phyloP scores from a whole-genome alignment of 306 rosid species.

The Cyamopsis tetragonoloba region DNA sequence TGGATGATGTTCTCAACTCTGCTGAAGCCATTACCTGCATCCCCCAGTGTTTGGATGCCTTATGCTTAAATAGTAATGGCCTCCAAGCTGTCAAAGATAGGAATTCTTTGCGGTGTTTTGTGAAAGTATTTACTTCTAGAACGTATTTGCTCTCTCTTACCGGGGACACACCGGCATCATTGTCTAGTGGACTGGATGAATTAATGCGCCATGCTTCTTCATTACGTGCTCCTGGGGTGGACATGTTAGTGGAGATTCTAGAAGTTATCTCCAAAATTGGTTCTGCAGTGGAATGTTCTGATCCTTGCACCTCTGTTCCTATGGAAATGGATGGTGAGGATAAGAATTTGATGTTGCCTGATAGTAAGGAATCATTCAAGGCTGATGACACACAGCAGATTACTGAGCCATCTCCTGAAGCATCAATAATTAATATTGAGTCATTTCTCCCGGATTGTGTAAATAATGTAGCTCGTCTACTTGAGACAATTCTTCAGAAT shows the following conservation, averaged over 20 bases:
- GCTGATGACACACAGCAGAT: slow-evolving; percentile 54
- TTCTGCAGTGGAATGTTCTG: slow-evolving; percentile 55
- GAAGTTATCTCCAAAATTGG: slow-evolving; percentile 71
- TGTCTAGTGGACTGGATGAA: slow-evolving; percentile 94
- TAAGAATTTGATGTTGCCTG: slow-evolving; percentile 45
- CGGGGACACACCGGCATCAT: slow-evolving; percentile 75
- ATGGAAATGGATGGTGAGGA: slow-evolving; percentile 92
- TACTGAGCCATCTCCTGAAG: slow-evolving; percentile 58
- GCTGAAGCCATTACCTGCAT: slow-evolving; percentile 94
- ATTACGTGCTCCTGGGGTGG: slow-evolving; percentile 92
- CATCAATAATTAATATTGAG: slow-evolving; percentile 51
- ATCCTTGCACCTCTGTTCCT: slow-evolving; percentile 70
- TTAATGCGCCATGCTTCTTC: slow-evolving; percentile 94
- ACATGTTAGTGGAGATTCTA: slow-evolving; percentile 86
- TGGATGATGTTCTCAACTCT: slow-evolving; percentile 89
- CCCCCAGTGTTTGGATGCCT: slow-evolving; percentile 94
- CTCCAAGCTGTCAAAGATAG: slow-evolving; percentile 86
- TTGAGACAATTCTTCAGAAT: slow-evolving; percentile 95
- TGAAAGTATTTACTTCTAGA: slow-evolving; percentile 86
- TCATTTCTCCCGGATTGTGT: slow-evolving; percentile 83
- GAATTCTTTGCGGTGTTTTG: slow-evolving; percentile 90
- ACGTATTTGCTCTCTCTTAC: slow-evolving; percentile 75
- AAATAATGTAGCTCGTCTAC: slow-evolving; percentile 82
- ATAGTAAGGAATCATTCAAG: slow-evolving; percentile 55
- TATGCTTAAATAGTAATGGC: slow-evolving; percentile 79